These are phyloP conservation scores for Aspergillus pseudoterreus DNA, from an alignment of 2,329 filamentous ascomycete species.

Conservation along the genomic window DNA sequence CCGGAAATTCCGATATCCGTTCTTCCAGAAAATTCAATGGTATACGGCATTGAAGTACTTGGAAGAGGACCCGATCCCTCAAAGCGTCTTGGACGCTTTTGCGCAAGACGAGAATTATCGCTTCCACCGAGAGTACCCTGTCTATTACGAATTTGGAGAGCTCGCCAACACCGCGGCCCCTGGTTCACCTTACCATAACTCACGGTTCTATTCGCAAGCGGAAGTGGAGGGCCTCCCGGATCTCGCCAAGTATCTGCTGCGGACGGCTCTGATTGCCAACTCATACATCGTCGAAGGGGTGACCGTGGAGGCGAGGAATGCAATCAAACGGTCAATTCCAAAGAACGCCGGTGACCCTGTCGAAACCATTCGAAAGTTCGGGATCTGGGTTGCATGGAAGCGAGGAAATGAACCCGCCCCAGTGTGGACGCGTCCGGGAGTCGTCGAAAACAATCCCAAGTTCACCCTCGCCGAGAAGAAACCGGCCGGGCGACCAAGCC, in stretches of 20 bases:
- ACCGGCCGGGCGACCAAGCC: constrained; percentile 52
- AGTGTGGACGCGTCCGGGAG: constrained; percentile 59
- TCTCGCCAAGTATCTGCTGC: constrained; percentile 58
- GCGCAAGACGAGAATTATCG: constrained; percentile 50
- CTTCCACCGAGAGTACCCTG: constrained; percentile 53
- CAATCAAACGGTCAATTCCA: constrained; percentile 60
- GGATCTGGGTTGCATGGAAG: constrained; percentile 66
- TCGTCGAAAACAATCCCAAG: constrained; percentile 48
- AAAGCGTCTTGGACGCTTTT: constrained; percentile 53
- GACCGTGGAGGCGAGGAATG: constrained; percentile 55
- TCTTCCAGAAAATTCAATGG: constrained; percentile 69
- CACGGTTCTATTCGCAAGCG: constrained; percentile 60
- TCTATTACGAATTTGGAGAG: constrained; percentile 58
- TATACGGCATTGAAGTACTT: constrained; percentile 63
- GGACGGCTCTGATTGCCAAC: constrained; percentile 59
- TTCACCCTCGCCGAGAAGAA: constrained; percentile 52
- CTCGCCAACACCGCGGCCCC: constrained; percentile 49
- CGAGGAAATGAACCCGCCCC: constrained; percentile 61
- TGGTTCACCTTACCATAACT: constrained; percentile 54
- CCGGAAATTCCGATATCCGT: constrained; percentile 63
- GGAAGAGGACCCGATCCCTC: constrained; percentile 60
- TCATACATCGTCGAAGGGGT: constrained; percentile 59
- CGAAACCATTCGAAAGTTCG: constrained; percentile 57
- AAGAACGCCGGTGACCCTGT: constrained; percentile 60
- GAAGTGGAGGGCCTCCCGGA: constrained; percentile 60